Evolutionary conservation across 176 grass and related monocot species (phyloP).

Genomic region (Poa pratensis): DNA sequence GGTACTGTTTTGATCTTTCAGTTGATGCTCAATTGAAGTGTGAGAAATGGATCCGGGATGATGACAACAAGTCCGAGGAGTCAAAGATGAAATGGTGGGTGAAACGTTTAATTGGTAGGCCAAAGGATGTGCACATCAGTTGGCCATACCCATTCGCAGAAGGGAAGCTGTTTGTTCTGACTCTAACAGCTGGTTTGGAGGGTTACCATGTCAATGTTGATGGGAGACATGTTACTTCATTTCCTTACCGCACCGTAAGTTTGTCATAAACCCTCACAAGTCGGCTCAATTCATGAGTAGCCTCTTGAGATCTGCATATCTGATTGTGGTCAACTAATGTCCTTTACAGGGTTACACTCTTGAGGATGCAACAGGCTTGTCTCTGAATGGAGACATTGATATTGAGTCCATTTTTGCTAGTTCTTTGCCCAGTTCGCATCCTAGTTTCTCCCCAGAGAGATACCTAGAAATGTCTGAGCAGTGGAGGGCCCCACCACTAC

Average conservation of each 20-base stretch:
- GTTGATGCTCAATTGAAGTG: constrained; percentile 91
- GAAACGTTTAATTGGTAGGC: constrained; percentile 74
- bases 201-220: constrained; percentile 97
- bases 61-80: constrained; percentile 59
- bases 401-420: constrained; percentile 79
- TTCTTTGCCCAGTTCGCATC: constrained; percentile 81
- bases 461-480: constrained; percentile 84
- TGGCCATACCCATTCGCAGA: constrained; percentile 97
- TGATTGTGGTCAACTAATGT: constrained; percentile 9
- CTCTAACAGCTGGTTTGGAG: constrained; percentile 88
- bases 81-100: constrained; percentile 89
- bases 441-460: constrained; percentile 71
- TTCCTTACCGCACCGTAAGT: constrained; percentile 97
- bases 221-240: constrained; percentile 83
- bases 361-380: constrained; percentile 91
- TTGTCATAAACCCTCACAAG: background rate
- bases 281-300: background rate
- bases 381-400: constrained; percentile 79
- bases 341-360: constrained; percentile 73
- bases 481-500: constrained; percentile 71
- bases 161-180: constrained; percentile 90
- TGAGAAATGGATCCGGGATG: constrained; percentile 86
- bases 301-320: constrained; percentile 4
- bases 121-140: constrained; percentile 71
- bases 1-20: constrained; percentile 44